Evolutionary conservation across 805 yeast genomes (phyloP), one percentile per base, ranked within the genome.

Genomic region (Jamesozyma rosinii): DNA sequence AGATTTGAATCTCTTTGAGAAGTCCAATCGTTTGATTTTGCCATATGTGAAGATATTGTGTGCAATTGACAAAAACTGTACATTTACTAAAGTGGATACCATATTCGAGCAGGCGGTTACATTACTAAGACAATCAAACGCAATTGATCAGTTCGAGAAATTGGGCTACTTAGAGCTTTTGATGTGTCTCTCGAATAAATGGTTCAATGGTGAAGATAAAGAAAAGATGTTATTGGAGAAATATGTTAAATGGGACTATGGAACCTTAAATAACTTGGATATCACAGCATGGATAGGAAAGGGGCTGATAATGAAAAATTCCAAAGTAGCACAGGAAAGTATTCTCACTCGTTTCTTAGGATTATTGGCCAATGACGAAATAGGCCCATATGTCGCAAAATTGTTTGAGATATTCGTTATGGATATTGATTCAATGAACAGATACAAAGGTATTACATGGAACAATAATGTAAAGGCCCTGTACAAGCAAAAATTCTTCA

Each of bases 401-500:
- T 69, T 81, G 4, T 72, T 84, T 41, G 83, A 78, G 34, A 68
- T 87, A 2, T 56, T 86, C 17, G 74, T 84, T 26, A 68, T 79
- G n/a, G 89, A 86, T 51, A 70, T 83, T 40, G 74, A 76, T 15
- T 65, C 82, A 5, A 75, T 83, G 43, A 65, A 70, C 37, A 77
- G 75, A 53, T 72, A 49, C 37, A 68, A 66, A 47, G 61, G 69
- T 57, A 50, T 59, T 55, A 32, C 70, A 48, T 55, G 57, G 53
- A 77, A 77, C 48, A 70, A 83, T 43, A 76, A 79, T 46, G 74
- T 82, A 17, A 74, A 83, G 45, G 61, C 75, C 37, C 68, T 92
- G 20, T 86, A 83, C 70, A 87, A 87, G 57, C 98, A 92, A 56
- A 79, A 79, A 49, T 70, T 85, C 21, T 86, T 87, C 57, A 76